Evolutionary conservation across 129 eudicot species (phyloP).

Genomic region (Chrysanthemum makinoi): DNA sequence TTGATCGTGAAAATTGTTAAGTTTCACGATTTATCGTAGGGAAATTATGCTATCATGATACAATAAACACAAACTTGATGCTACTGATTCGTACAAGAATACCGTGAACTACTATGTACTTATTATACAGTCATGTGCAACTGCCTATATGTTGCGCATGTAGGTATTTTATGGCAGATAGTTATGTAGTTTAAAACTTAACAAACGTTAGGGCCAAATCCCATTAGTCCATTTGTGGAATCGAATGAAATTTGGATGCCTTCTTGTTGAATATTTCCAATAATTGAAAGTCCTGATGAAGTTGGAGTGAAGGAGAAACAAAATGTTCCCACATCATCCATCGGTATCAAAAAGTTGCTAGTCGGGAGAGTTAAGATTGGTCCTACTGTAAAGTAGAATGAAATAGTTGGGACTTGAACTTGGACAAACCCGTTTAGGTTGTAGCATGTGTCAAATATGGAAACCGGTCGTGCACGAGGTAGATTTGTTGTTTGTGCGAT

Average conservation of each 20-base stretch:
- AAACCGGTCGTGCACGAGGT: slow-evolving; percentile 44
- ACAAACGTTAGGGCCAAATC: slow-evolving; percentile 88
- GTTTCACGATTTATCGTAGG: neutral
- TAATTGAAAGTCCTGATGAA: slow-evolving; percentile 66
- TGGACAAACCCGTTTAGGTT: slow-evolving; percentile 63
- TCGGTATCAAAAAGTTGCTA: slow-evolving; percentile 73
- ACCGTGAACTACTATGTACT: slow-evolving; percentile 15
- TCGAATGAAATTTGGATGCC: slow-evolving; percentile 86
- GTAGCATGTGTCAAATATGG: slow-evolving; percentile 87
- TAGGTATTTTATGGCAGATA: neutral
- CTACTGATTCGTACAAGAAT: slow-evolving; percentile 6
- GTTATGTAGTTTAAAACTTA: neutral
- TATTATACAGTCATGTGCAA: neutral
- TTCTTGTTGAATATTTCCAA: slow-evolving; percentile 95
- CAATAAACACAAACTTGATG: slow-evolving; percentile 15
- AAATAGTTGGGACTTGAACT: slow-evolving; percentile 81
- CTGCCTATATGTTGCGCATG: neutral
- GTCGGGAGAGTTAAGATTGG: slow-evolving; percentile 86
- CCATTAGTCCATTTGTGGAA: slow-evolving; percentile 64
- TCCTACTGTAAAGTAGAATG: slow-evolving; percentile 71
- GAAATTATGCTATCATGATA: neutral
- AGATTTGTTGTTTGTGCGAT: slow-evolving; percentile 53
- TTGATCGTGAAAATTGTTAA: neutral
- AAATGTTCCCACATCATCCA: slow-evolving; percentile 71
- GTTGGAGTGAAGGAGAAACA: slow-evolving; percentile 94